Percentiles rank a stretch among this genome's conserved stretches.
phyloP scores from a whole-genome alignment of 352 stramenopile species.

The Aphanomyces invadans region DNA sequence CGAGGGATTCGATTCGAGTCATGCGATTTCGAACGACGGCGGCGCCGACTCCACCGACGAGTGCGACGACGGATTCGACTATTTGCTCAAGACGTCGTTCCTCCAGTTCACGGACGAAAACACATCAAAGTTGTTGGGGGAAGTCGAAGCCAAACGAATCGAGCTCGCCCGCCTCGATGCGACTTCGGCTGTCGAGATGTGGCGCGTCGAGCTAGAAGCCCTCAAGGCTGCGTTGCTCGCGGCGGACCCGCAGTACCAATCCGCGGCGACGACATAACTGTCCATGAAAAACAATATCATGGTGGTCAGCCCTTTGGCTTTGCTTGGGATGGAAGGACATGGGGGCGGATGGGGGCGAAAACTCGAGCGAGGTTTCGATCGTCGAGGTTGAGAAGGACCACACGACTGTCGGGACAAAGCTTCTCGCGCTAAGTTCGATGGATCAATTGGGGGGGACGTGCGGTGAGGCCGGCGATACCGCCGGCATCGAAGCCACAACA shows the following conservation, averaged over 20 bases:
- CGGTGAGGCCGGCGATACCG: too few species aligned
- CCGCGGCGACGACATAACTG: neutral
- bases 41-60: slow-evolving; percentile 28
- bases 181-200: slow-evolving; percentile 84
- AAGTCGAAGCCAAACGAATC: slow-evolving; percentile 85
- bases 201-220: slow-evolving; percentile 54
- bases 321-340: too few species aligned
- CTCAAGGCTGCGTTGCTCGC: slow-evolving; percentile 52
- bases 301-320: too few species aligned
- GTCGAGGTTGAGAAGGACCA: too few species aligned
- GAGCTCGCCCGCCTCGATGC: slow-evolving; percentile 83
- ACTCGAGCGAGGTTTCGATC: too few species aligned
- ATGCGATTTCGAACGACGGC: slow-evolving; percentile 7
- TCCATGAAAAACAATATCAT: too few species aligned
- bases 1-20: slow-evolving; percentile 4
- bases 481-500: neutral
- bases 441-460: too few species aligned
- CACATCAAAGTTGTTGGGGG: slow-evolving; percentile 82
- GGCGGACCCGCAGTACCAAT: slow-evolving; percentile 44
- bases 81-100: slow-evolving; percentile 97
- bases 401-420: too few species aligned
- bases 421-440: too few species aligned
- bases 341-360: too few species aligned
- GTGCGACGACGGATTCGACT: slow-evolving; percentile 87
- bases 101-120: slow-evolving; percentile 97